These are phyloP conservation scores for Yarrowia galli DNA, from an alignment of 1,139 yeast genomes.

Conservation along the genomic window DNA sequence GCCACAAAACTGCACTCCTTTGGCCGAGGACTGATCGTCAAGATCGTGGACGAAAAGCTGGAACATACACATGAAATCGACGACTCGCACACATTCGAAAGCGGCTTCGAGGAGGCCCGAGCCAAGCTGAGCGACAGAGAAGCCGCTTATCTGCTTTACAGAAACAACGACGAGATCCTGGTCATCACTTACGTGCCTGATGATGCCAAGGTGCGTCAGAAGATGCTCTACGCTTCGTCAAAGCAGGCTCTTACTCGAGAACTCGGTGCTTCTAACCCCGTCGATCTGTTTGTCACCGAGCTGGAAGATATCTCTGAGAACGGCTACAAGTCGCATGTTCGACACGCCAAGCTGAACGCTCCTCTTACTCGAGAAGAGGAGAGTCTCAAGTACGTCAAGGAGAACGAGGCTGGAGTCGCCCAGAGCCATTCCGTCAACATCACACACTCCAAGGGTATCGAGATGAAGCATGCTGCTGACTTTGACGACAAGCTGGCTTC, in stretches of 20 bases:
- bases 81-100: conserved; percentile 43
- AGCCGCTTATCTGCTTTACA: conserved; percentile 68
- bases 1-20: conserved; percentile 24
- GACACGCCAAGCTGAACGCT: conserved; percentile 52
- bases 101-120: conserved; percentile 54
- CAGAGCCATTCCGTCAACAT: conserved; percentile 43
- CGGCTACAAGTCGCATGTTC: conserved; percentile 57
- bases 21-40: conserved; percentile 37
- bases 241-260: conserved; percentile 76
- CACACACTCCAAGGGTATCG: conserved; percentile 40
- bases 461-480: conserved; percentile 28
- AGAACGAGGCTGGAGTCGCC: conserved; percentile 48
- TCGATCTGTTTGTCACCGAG: conserved; percentile 66
- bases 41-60: conserved; percentile 24
- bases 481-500: conserved; percentile 43
- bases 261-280: conserved; percentile 69
- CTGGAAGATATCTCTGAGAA: conserved; percentile 63
- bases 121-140: conserved; percentile 56
- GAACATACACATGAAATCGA: conserved; percentile 22
- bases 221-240: conserved; percentile 94
- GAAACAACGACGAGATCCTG: conserved; percentile 50
- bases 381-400: conserved; percentile 57
- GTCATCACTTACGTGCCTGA: conserved; percentile 88
- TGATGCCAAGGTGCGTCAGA: conserved; percentile 76
- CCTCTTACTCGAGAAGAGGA: conserved; percentile 71